Evolutionary conservation across 1,284 basidiomycete species (phyloP).

Genomic region (Leccinum solheimii): DNA sequence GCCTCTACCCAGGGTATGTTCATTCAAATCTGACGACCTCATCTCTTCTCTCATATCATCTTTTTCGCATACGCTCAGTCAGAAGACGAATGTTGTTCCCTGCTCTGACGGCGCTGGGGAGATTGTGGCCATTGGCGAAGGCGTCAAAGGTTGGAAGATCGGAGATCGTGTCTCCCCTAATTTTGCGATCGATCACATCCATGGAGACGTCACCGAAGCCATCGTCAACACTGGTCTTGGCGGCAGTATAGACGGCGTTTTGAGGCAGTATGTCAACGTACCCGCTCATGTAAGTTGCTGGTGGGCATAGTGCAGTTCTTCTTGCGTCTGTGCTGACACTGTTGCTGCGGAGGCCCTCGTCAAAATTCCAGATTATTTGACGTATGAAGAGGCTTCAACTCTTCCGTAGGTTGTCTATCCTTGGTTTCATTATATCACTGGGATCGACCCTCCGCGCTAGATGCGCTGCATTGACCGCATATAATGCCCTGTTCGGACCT

Average conservation of each 20-base stretch:
- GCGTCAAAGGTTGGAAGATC: conserved; percentile 49
- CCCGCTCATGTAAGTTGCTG: conserved; percentile 40
- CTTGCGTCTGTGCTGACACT: background rate
- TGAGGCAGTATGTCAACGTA: conserved; percentile 54
- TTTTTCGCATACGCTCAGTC: background rate
- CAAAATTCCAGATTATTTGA: conserved; percentile 45
- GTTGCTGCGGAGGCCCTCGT: conserved; percentile 39
- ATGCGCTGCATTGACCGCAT: conserved; percentile 53
- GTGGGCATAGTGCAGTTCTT: background rate
- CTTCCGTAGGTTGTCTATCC: conserved; percentile 38
- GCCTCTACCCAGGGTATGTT: conserved; percentile 33
- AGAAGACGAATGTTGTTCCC: conserved; percentile 44
- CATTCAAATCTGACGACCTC: background rate
- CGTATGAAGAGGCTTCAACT: conserved; percentile 53
- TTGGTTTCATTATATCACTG: background rate
- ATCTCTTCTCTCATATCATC: background rate
- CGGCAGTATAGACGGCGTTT: conserved; percentile 51
- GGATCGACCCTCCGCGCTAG: conserved; percentile 19
- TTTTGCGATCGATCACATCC: conserved; percentile 43
- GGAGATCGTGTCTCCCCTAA: conserved; percentile 59
- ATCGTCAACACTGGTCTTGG: conserved; percentile 44
- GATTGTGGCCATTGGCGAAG: conserved; percentile 52
- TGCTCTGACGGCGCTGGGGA: conserved; percentile 66
- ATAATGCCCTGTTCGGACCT: conserved; percentile 47
- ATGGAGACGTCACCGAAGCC: conserved; percentile 40